Conservation (phyloP, 805 yeast genomes). For the Debaryomyces castellii region DNA sequence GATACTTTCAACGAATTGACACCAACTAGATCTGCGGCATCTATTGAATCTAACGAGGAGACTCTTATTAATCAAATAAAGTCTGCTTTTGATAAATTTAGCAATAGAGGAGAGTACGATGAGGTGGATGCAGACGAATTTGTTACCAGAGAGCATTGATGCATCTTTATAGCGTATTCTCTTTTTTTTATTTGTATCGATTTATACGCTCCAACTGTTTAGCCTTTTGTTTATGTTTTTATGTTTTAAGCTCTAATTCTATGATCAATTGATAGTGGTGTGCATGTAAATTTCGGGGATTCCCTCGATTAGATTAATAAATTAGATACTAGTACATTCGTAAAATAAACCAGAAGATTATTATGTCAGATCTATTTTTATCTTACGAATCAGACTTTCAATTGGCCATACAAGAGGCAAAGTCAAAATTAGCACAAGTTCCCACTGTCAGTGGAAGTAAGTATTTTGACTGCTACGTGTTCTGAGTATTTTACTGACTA, state of each 20-base stretch:
- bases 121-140: constrained; percentile 55
- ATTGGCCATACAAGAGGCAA: constrained; percentile 67
- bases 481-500: constrained; percentile 16
- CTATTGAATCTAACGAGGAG: constrained; percentile 31
- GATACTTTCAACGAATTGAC: constrained; percentile 17
- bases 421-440: constrained; percentile 59
- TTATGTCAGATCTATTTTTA: constrained; percentile 55
- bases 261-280: not conserved
- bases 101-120: constrained; percentile 33
- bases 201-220: too few relatives aligned
- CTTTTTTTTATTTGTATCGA: not conserved
- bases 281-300: not conserved
- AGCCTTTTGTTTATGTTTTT: not conserved
- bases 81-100: constrained; percentile 35
- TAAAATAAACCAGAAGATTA: not conserved
- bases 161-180: not conserved
- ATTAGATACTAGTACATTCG: not conserved
- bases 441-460: constrained; percentile 44
- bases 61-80: constrained; percentile 35
- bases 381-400: constrained; percentile 73
- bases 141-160: constrained; percentile 40
- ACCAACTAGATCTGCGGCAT: constrained; percentile 22
- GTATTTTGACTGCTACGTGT: constrained; percentile 8
- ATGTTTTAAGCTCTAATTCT: not conserved
- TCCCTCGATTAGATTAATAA: not conserved